These are phyloP conservation scores for Periconia macrospinosa DNA, from an alignment of 2,329 filamentous ascomycete species.

Conservation along the genomic window DNA sequence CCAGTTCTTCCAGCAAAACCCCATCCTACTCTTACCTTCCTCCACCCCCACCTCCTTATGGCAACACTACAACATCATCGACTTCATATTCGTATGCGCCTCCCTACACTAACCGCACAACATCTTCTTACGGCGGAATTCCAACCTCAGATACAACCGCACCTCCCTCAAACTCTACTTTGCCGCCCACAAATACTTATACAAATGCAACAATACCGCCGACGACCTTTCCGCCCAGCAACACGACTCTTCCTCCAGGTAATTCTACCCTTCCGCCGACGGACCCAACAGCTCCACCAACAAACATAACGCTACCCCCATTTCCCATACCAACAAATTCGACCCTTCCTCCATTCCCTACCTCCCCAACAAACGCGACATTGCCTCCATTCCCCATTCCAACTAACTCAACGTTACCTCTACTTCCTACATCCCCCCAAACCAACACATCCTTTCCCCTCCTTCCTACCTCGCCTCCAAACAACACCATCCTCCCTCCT, in stretches of 20 bases:
- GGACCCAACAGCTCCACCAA: background rate
- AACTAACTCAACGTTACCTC: background rate
- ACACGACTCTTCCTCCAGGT: too few relatives aligned
- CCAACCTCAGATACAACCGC: background rate
- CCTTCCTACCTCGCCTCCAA: background rate
- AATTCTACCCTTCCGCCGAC: background rate
- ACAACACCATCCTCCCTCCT: background rate
- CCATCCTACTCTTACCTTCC: background rate
- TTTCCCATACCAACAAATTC: background rate
- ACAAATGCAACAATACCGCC: background rate
- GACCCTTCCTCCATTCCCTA: background rate
- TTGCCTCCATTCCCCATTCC: background rate
- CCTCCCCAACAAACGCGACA: background rate
- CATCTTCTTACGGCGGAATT: background rate
- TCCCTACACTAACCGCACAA: constrained; percentile 1
- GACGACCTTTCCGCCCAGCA: background rate
- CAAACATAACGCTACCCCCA: background rate
- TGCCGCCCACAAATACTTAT: background rate
- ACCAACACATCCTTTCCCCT: background rate
- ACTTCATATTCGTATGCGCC: background rate
- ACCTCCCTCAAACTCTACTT: background rate
- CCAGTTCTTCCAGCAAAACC: background rate
- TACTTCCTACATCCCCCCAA: background rate
- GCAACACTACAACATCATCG: background rate
- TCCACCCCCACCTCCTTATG: background rate